Percentiles rank a stretch among this genome's conserved stretches.
phyloP scores from a whole-genome alignment of 2,329 filamentous ascomycete genomes.

The Xylariaceae sp. region DNA sequence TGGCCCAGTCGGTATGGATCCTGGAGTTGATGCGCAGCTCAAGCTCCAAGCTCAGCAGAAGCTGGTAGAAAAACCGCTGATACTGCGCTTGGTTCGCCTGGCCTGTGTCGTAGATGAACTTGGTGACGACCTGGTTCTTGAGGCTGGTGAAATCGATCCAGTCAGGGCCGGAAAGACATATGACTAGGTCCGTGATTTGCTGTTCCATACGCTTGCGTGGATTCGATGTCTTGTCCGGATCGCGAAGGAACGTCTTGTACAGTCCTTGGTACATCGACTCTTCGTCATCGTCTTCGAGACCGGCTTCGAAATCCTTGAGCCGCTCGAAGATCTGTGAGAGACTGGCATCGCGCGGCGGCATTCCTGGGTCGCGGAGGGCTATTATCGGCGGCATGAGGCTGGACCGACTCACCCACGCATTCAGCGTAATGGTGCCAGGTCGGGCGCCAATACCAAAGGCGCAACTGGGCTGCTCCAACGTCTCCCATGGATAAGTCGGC shows the following conservation, averaged over 20 bases:
- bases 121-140: slow-evolving; percentile 67
- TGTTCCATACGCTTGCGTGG: slow-evolving; percentile 61
- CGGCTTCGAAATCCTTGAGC: slow-evolving; percentile 52
- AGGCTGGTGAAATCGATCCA: slow-evolving; percentile 70
- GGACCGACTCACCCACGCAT: slow-evolving; percentile 59
- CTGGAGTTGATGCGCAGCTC: slow-evolving; percentile 62
- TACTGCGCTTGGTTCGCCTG: slow-evolving; percentile 52
- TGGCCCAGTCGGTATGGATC: slow-evolving; percentile 56
- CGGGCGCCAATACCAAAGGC: slow-evolving; percentile 60
- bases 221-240: slow-evolving; percentile 56
- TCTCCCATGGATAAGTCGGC: slow-evolving; percentile 57
- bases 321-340: slow-evolving; percentile 53
- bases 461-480: slow-evolving; percentile 69
- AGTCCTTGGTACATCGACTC: slow-evolving; percentile 54
- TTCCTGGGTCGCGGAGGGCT: slow-evolving; percentile 52
- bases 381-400: slow-evolving; percentile 52
- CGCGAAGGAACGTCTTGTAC: slow-evolving; percentile 63
- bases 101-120: slow-evolving; percentile 61
- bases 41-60: slow-evolving; percentile 68
- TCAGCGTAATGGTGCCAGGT: slow-evolving; percentile 67
- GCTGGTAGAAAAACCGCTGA: slow-evolving; percentile 67
- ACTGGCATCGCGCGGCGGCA: slow-evolving; percentile 55
- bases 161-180: slow-evolving; percentile 60
- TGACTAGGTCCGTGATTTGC: slow-evolving; percentile 68
- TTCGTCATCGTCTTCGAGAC: slow-evolving; percentile 43